Percentiles rank a stretch among this genome's conserved stretches.
These are phyloP conservation scores for Dujonia santamariae DNA, from an alignment of 1,139 yeast species.

Conservation along the genomic window DNA sequence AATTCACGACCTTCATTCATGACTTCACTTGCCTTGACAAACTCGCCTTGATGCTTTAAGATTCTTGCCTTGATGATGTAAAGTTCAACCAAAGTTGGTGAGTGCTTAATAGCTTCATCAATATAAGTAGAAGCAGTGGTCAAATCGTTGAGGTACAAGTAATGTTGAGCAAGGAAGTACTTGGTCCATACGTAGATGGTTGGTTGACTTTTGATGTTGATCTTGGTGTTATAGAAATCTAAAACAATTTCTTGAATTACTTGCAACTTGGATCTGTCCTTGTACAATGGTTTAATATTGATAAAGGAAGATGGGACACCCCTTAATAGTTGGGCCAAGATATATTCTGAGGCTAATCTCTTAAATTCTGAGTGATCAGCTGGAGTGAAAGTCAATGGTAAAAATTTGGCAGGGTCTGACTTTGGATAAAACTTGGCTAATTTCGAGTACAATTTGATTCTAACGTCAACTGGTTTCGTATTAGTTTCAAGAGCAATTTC, in stretches of 20 bases:
- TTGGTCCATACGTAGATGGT: slow-evolving; percentile 68
- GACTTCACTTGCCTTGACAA: slow-evolving; percentile 56
- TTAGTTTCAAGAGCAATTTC: slow-evolving; percentile 59
- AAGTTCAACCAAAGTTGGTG: slow-evolving; percentile 83
- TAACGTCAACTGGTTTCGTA: slow-evolving; percentile 25
- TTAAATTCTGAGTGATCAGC: slow-evolving; percentile 49
- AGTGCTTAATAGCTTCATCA: slow-evolving; percentile 64
- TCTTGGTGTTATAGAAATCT: slow-evolving; percentile 35
- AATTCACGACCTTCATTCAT: slow-evolving; percentile 72
- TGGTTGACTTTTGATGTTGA: slow-evolving; percentile 33
- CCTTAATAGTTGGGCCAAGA: slow-evolving; percentile 59
- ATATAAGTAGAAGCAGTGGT: slow-evolving; percentile 50
- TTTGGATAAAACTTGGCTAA: slow-evolving; percentile 72
- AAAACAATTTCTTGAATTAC: slow-evolving; percentile 54
- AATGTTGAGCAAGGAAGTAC: slow-evolving; percentile 81
- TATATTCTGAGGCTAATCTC: slow-evolving; percentile 46
- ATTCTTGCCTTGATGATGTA: slow-evolving; percentile 80
- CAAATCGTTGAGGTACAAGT: slow-evolving; percentile 52
- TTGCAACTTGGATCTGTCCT: slow-evolving; percentile 41
- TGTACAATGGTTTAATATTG: slow-evolving; percentile 78
- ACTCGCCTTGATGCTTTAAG: slow-evolving; percentile 65
- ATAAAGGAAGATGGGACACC: slow-evolving; percentile 93
- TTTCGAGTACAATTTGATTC: slow-evolving; percentile 59
- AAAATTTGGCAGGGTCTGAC: slow-evolving; percentile 74
- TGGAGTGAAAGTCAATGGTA: slow-evolving; percentile 73